Evolutionary conservation across 2,329 filamentous ascomycete genomes (phyloP), one percentile per base, ranked within the genome.

Genomic region (Penicillium sp.): DNA sequence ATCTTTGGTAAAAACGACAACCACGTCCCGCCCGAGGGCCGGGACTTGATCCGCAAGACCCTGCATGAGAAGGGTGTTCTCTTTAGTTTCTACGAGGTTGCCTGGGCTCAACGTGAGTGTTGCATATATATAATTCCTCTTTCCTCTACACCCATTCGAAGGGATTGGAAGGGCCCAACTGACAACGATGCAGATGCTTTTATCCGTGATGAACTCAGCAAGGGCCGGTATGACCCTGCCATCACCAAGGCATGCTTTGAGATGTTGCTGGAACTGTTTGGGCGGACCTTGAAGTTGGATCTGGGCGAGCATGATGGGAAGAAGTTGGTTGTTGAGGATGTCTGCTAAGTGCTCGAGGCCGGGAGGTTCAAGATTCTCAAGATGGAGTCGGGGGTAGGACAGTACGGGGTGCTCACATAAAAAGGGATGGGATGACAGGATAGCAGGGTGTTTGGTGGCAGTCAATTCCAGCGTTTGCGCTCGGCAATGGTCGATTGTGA

Each of bases 1-100:
- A 96, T 97, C 71, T 96, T 96, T 73, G 93, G 93, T 55, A 90
- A 96, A 76, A 88, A 90, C 73, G 93, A 97, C 75, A 96, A 88
- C 59, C 93, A 97, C 75, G 92, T 97, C 14, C 91, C 92, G 1
- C 87, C 91, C 39, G 85, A 85, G 42, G 93, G 93, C 1, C 84
- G 93, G 17, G 92, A 96, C 76, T 77, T 96, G 66, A 95, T 96
- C 74, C 86, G 92, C 59, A 86, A 86, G 74, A 93, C 91, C 62
- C 81, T 96, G 68, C 87, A 93, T 68, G 91, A 91, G 22, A 86
- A 88, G 5, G 89, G 89, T 10, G 84, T 89, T 5, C 82, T 84
- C 10, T 93, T 94, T 70, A 89, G 86, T 71, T 96, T 91, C 74
- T 92, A 95, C 77, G 93, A 97, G 79, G 87, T 90, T 65, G 90